Percentiles rank a stretch among this genome's conserved stretches.
These are phyloP conservation scores for Chlorociboria aeruginascens DNA, from an alignment of 495 filamentous ascomycete species.

Conservation along the genomic window DNA sequence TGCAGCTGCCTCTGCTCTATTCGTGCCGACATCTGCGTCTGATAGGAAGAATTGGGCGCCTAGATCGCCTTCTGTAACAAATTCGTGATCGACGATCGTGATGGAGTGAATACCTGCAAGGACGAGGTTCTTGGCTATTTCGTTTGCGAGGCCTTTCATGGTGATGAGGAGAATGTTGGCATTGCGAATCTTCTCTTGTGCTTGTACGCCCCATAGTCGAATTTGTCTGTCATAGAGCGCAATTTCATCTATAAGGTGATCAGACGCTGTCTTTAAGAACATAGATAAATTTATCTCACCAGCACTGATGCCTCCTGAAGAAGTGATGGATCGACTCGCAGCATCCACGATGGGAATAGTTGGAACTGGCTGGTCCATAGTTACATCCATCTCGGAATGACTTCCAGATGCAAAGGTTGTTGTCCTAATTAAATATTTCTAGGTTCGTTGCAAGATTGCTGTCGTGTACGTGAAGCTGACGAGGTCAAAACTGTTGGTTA, in stretches of 20 bases:
- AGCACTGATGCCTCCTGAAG: constrained; percentile 16
- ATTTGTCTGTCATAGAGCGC: constrained; percentile 97
- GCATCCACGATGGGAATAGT: neutral
- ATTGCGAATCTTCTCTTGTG: constrained; percentile 78
- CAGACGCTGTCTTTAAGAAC: neutral
- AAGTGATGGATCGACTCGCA: neutral
- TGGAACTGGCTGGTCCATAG: neutral
- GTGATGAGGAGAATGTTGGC: constrained; percentile 85
- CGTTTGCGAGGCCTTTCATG: constrained; percentile 82
- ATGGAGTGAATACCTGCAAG: constrained; percentile 86
- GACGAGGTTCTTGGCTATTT: constrained; percentile 96
- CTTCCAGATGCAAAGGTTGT: too few species aligned
- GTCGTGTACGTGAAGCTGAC: too few species aligned
- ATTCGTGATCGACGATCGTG: constrained; percentile 74
- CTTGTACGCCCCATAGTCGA: constrained; percentile 93
- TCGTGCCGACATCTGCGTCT: constrained; percentile 58
- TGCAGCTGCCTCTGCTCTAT: constrained; percentile 75
- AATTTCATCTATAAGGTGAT: constrained; percentile 62
- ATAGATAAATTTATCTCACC: constrained; percentile 3
- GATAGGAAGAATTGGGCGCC: constrained; percentile 82
- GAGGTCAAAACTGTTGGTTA: too few species aligned
- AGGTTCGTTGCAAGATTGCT: too few species aligned
- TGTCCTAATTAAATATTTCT: too few species aligned
- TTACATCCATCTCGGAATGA: too few species aligned
- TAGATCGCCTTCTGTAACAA: constrained; percentile 69